Base-by-base conservation (phyloP, 371 early-diverging fungal species). In the Syncephalis plumigaleata region DNA sequence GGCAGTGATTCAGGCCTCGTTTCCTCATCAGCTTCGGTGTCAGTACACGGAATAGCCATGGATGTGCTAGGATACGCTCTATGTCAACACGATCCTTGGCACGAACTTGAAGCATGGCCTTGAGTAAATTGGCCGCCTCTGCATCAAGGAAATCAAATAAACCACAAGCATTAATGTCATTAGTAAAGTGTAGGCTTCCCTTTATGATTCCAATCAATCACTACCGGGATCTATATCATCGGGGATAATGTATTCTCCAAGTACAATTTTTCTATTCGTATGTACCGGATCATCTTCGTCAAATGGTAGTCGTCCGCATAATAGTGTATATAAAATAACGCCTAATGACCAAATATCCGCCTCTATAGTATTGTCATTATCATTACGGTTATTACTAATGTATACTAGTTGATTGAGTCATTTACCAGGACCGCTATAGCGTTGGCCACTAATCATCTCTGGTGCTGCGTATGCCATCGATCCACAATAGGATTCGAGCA, bases 401-500 rank as follows among this genome's bases (percentile, higher is more conserved):
- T 31, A 31, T 7, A 31, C 31, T 31, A 11, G 4, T 7, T 31
- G 11, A 7, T 31, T 7, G 4, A 31, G 11, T 11, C 11, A 31
- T 11, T 31, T 31, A 31, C 31, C 59, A 13, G 72, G 63, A 7
- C 78, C 78, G 49, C 78, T 74, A 48, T 82, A 81, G 0, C 63
- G 58, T 25, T 69, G 58, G 2, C 70, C 69, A 17, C 77, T 64
- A 25, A 87, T 67, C 36, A 90, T 68, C 55, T 90, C 88, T 0
- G 91, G 91, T 20, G 91, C 81, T 2, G 87, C 84, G 66, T 84
- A 87, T 53, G 79, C 81, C 50, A 76, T 72, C 38, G 77, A 74
- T 17, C 84, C 84, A 56, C 75, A 78, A 16, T 75, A 65, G 11
- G 75, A 72, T 9, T 65, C 60, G 16, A 87, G 64, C 26, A 82